Conservation (phyloP, 23 red algal species). For the Gracilaria caudata region DNA sequence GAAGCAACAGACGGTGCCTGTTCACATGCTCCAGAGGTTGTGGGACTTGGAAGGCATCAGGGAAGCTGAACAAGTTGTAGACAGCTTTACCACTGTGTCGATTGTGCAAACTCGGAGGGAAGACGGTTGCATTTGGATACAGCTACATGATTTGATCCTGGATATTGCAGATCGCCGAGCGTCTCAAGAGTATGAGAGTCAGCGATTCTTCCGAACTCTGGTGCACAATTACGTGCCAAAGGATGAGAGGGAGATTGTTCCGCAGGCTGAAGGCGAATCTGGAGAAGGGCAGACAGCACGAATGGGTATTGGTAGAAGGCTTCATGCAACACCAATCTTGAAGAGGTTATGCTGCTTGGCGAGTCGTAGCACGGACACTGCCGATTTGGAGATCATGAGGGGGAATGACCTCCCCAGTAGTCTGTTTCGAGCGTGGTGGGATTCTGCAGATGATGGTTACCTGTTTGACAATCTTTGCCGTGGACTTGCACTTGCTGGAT, state of each 20-base stretch:
- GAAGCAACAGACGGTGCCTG: slow-evolving; percentile 7
- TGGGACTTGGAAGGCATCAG: not conserved
- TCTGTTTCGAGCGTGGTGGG: slow-evolving; percentile 14
- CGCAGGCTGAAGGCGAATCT: not conserved
- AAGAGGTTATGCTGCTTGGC: not conserved
- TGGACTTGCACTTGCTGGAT: not conserved
- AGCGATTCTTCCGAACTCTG: not conserved
- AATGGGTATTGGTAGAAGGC: not conserved
- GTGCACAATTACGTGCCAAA: slow-evolving; percentile 2
- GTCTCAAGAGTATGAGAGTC: not conserved
- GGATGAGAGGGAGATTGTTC: not conserved
- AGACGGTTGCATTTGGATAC: not conserved
- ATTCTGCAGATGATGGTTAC: slow-evolving; percentile 6
- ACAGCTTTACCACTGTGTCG: not conserved
- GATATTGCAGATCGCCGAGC: not conserved
- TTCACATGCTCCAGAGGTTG: slow-evolving; percentile 26
- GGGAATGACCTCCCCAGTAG: not conserved
- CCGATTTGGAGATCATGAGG: not conserved
- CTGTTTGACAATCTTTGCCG: slow-evolving; percentile 8
- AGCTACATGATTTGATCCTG: slow-evolving; percentile 12
- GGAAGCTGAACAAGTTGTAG: slow-evolving; percentile 5
- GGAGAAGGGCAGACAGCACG: not conserved
- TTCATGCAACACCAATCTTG: no score
- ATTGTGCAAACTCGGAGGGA: not conserved
- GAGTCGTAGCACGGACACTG: not conserved